These are phyloP conservation scores for Cardiospermum halicacabum DNA, from an alignment of 345 rosid genomes.

Conservation along the genomic window DNA sequence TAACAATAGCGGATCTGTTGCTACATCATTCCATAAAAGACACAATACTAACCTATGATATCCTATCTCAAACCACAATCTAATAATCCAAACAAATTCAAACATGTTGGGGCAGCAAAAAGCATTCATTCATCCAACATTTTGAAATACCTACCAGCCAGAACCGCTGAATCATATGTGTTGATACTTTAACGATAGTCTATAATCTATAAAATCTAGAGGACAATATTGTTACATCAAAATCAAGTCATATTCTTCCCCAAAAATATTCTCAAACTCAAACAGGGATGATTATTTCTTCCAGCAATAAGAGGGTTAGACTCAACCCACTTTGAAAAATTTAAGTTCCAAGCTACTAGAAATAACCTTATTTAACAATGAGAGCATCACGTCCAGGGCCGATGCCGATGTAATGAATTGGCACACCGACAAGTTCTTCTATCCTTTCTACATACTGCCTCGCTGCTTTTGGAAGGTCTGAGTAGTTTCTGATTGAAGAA, in stretches of 20 bases:
- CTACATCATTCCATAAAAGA: too few relatives aligned
- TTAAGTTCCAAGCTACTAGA: background rate
- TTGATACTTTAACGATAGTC: too few relatives aligned
- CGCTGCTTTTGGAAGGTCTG: constrained; percentile 86
- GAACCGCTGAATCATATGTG: too few relatives aligned
- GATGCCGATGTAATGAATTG: constrained; percentile 78
- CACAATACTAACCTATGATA: too few relatives aligned
- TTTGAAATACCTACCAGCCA: too few relatives aligned
- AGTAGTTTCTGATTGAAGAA: constrained; percentile 63
- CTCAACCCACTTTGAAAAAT: background rate
- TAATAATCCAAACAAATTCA: too few relatives aligned
- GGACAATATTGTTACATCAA: background rate
- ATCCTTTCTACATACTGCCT: constrained; percentile 77
- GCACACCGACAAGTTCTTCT: constrained; percentile 82
- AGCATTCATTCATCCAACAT: too few relatives aligned
- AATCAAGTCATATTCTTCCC: background rate
- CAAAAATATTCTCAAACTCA: background rate
- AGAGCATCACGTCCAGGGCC: constrained; percentile 97
- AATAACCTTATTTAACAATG: constrained; percentile 48
- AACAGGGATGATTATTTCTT: background rate
- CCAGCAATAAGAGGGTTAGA: background rate
- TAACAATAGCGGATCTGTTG: too few relatives aligned
- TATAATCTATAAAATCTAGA: too few relatives aligned
- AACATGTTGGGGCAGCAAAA: too few relatives aligned
- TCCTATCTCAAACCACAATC: too few relatives aligned